Base-by-base conservation (phyloP, 495 filamentous ascomycete genomes). In the Penicillium diatomitis region DNA sequence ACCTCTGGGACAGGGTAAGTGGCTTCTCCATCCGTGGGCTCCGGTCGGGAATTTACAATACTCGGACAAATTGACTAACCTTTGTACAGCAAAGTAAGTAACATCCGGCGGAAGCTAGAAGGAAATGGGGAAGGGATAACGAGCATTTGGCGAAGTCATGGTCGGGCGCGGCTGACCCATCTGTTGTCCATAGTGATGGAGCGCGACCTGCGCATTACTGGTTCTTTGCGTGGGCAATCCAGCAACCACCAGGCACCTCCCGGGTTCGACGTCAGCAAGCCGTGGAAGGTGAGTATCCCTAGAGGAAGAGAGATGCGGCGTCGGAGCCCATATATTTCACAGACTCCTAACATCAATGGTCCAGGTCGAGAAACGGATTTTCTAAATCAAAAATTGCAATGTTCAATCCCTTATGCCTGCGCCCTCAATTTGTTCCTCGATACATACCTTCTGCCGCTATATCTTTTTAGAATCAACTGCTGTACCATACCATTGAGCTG, bases 241-340 rank as follows among this genome's bases (percentile, higher is more conserved):
- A 86, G 91, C 69, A 84, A 83, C 43, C 73, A 80, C 42, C 64
- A 73, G 49, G 92, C 92, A 34, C 94, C 92, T 10, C 70, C 76
- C 37, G 91, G 90, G 34, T 99, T 94, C 73, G 91, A 96, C 61
- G 56, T 96, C 58, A 96, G 84, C 78, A 96, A 96, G 68, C 86
- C 88, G 31, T 99, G 94, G 94, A 90, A 80, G 79, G 85, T 88
- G 76, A 20, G 20, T 20, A 1, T 20, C 2, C 20, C 20, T 43
- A 73, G 49, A 52, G 9, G 6, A 48, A 10, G 38, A n/a, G 12
- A 29, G 20, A 20, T 20, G 20, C 20, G 20, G 20, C 20, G 20
- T 20, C 20, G 20, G 20, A 1, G 47, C 58, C 62, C 45, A 66
- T 43, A 31, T 6, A 5, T 28, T 10, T 20, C 20, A 20, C 20